A percentile compares a stretch with the other conserved stretches of the same genome.
These are phyloP conservation scores for Phaffia australis DNA, from an alignment of 768 basidiomycete species.

Conservation along the genomic window DNA sequence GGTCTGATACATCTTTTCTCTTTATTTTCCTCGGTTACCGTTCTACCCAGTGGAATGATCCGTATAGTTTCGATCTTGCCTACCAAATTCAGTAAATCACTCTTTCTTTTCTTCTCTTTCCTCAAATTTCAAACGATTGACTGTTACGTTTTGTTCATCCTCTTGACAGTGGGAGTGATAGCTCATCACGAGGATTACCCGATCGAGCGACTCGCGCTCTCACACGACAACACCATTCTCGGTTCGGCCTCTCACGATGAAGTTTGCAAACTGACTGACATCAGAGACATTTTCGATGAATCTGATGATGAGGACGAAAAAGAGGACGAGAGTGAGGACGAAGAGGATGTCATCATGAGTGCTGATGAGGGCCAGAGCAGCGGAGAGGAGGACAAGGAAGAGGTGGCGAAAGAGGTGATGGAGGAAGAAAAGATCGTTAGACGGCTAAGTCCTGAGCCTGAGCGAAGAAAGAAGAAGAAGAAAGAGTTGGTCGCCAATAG, in stretches of 20 bases:
- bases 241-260: conserved; percentile 89
- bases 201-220: conserved; percentile 53
- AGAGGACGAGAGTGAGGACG: conserved; percentile 24
- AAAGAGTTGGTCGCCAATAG: conserved; percentile 44
- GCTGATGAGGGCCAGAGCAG: conserved; percentile 34
- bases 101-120: neutral
- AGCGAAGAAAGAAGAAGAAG: conserved; percentile 49
- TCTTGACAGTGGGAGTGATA: conserved; percentile 57
- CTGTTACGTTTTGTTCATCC: neutral
- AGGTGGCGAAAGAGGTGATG: conserved; percentile 22
- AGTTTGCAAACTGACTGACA: conserved; percentile 67
- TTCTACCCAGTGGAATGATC: conserved; percentile 49
- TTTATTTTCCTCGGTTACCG: no score
- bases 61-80: conserved; percentile 79
- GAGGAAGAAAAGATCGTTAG: conserved; percentile 26
- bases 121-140: neutral
- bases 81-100: conserved; percentile 52
- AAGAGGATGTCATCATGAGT: conserved; percentile 25
- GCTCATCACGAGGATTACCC: conserved; percentile 88
- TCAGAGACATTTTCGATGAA: conserved; percentile 62
- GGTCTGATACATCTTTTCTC: no score
- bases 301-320: conserved; percentile 40
- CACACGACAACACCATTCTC: conserved; percentile 42
- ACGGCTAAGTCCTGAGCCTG: conserved; percentile 20
- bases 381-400: conserved; percentile 31